Evolutionary conservation across 1,284 basidiomycete genomes (phyloP).

Genomic region (Sphagnurus paluster): DNA sequence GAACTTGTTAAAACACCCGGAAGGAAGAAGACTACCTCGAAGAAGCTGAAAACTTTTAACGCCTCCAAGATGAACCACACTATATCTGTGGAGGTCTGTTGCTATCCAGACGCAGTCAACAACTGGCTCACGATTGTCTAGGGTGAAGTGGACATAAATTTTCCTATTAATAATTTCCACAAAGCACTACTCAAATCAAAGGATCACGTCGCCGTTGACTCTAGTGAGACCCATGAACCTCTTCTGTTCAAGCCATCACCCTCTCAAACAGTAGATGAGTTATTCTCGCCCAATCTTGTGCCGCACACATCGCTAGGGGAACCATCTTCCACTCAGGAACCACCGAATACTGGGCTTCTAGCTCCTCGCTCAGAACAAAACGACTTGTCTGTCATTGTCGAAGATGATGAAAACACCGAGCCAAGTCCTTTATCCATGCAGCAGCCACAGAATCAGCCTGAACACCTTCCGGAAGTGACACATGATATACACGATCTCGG

Average conservation of each 20-base stretch:
- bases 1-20: constrained; percentile 84
- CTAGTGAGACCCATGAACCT: too few relatives aligned
- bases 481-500: too few relatives aligned
- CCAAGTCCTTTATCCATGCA: constrained; percentile 30
- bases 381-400: constrained; percentile 67
- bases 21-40: constrained; percentile 57
- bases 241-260: not conserved
- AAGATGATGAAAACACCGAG: constrained; percentile 63
- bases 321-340: not conserved
- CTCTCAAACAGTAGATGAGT: not conserved
- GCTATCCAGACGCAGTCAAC: constrained; percentile 8
- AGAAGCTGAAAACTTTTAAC: constrained; percentile 43
- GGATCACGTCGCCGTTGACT: constrained; percentile 14
- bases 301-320: not conserved
- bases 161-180: constrained; percentile 51
- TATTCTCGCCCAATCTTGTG: not conserved
- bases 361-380: constrained; percentile 27
- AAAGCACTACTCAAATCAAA: constrained; percentile 46
- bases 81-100: constrained; percentile 48
- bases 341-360: constrained; percentile 2
- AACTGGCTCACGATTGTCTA: constrained; percentile 2
- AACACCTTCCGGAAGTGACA: too few relatives aligned
- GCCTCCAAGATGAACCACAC: constrained; percentile 46
- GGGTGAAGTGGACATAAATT: constrained; percentile 12
- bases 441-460: too few relatives aligned